Conservation (phyloP, 2,329 filamentous ascomycete species). For the Penicillium sp. region DNA sequence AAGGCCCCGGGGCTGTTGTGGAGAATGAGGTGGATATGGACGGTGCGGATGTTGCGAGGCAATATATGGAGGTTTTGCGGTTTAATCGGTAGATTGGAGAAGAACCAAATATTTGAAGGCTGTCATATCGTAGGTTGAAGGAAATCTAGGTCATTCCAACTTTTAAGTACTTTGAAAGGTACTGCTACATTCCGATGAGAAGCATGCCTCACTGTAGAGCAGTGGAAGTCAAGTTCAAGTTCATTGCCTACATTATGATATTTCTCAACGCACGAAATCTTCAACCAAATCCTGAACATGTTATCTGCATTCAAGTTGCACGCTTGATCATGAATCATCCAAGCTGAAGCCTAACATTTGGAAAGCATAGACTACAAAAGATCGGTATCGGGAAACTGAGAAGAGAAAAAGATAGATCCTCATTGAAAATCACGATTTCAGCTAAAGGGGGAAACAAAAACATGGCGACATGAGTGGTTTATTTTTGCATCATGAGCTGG, state of each 20-base stretch:
- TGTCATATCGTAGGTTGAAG: neutral
- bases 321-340: slow-evolving; percentile 25
- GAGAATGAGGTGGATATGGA: slow-evolving; percentile 36
- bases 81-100: slow-evolving; percentile 37
- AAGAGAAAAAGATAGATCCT: slow-evolving; percentile 26
- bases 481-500: slow-evolving; percentile 96
- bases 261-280: slow-evolving; percentile 9
- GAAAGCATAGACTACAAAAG: slow-evolving; percentile 29
- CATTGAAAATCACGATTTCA: slow-evolving; percentile 28
- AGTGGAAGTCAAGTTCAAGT: slow-evolving; percentile 3
- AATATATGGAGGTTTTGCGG: slow-evolving; percentile 47
- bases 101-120: neutral
- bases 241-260: slow-evolving; percentile 14
- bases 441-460: slow-evolving; percentile 31
- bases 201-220: neutral
- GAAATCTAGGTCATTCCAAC: too few species aligned
- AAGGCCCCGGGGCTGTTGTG: slow-evolving; percentile 6
- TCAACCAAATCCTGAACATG: slow-evolving; percentile 7
- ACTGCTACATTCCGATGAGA: neutral
- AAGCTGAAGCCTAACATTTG: slow-evolving; percentile 20
- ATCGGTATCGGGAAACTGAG: slow-evolving; percentile 17
- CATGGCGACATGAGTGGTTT: slow-evolving; percentile 42
- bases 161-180: neutral
- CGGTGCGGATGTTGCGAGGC: slow-evolving; percentile 43
- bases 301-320: slow-evolving; percentile 23